These are phyloP conservation scores for Kodamaea ohmeri DNA, from an alignment of 1,139 yeast genomes.

Conservation along the genomic window DNA sequence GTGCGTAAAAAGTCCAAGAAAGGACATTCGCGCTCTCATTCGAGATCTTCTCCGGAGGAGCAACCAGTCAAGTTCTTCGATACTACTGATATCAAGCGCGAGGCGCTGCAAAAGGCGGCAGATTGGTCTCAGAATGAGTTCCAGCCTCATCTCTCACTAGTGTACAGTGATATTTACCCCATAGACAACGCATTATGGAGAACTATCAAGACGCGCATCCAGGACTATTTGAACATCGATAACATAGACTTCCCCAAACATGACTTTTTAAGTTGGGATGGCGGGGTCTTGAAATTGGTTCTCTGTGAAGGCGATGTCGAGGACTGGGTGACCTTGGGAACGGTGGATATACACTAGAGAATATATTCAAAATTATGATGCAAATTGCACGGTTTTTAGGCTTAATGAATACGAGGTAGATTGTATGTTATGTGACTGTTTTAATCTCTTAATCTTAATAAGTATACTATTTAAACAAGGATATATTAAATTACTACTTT, in stretches of 20 bases:
- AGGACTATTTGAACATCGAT: conserved; percentile 60
- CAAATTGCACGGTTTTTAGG: too few species aligned
- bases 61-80: conserved; percentile 24
- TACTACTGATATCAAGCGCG: conserved; percentile 21
- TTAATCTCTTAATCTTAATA: too few species aligned
- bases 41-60: conserved; percentile 5
- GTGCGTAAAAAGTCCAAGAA: conserved; percentile 28
- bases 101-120: conserved; percentile 39
- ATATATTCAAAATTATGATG: too few species aligned
- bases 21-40: conserved; percentile 11
- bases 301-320: conserved; percentile 72
- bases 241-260: conserved; percentile 34
- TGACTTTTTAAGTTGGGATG: conserved; percentile 54
- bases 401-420: too few species aligned
- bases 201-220: conserved; percentile 66
- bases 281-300: conserved; percentile 68
- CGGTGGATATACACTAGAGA: conserved; percentile 42
- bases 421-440: too few species aligned
- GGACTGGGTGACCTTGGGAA: conserved; percentile 70
- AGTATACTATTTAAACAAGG: too few species aligned
- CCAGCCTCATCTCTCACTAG: conserved; percentile 73
- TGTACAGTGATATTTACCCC: conserved; percentile 65
- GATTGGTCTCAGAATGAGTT: conserved; percentile 59
- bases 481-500: too few species aligned
- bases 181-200: conserved; percentile 68